Evolutionary conservation across 768 basidiomycete species (phyloP).

Genomic region (Rhodosporidiobolus sp.): DNA sequence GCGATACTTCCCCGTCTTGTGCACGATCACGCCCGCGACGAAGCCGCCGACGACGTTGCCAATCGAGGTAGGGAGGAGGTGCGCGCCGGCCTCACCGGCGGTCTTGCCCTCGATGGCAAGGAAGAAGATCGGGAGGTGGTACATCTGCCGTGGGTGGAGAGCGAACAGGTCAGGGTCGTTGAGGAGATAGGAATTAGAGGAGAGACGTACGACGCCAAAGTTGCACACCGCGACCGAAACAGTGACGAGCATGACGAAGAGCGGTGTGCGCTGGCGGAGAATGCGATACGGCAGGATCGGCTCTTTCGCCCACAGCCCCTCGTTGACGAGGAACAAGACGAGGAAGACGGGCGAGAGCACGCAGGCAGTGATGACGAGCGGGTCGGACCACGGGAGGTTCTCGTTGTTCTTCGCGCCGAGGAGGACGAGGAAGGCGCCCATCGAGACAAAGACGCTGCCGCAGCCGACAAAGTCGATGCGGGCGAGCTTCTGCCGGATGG

Average conservation of each 20-base stretch:
- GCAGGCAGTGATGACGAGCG: conserved; percentile 64
- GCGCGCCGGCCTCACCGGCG: conserved; percentile 10
- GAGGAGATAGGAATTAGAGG: not conserved
- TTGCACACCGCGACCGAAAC: conserved; percentile 18
- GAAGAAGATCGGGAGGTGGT: conserved; percentile 8
- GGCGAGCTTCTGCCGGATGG: conserved; percentile 16
- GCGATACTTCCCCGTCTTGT: conserved; percentile 7
- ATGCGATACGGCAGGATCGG: conserved; percentile 69
- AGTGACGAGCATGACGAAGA: conserved; percentile 56
- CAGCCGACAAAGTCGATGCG: conserved; percentile 83
- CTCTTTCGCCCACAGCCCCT: conserved; percentile 66
- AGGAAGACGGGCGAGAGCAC: conserved; percentile 58
- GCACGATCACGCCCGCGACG: not conserved
- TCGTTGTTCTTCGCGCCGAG: conserved; percentile 46
- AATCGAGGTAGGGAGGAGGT: conserved; percentile 1
- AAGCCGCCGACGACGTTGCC: conserved; percentile 4
- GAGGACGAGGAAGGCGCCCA: conserved; percentile 63
- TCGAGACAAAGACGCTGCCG: conserved; percentile 15
- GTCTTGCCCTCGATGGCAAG: not conserved
- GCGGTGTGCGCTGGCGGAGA: conserved; percentile 65
- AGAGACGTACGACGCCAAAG: conserved; percentile 1
- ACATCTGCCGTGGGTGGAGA: not conserved
- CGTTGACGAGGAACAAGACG: conserved; percentile 67
- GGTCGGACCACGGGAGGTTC: conserved; percentile 58
- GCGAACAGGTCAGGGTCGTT: no score